These are phyloP conservation scores for Aquanectria penicillioides DNA, from an alignment of 2,329 filamentous ascomycete genomes.

Conservation along the genomic window DNA sequence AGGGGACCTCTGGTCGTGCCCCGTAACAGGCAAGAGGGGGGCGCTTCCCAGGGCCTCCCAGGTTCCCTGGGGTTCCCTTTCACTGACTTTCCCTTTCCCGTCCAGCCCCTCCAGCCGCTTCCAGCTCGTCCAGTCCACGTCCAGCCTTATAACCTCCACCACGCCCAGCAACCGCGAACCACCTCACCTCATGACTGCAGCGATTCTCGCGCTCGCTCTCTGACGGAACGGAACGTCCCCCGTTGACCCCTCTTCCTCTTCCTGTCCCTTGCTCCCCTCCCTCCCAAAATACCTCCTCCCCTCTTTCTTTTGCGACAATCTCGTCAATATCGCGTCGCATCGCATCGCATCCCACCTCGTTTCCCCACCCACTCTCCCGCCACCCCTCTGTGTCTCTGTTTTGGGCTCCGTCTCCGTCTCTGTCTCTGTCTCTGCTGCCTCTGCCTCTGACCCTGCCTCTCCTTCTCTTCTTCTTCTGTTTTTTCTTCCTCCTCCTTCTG, in stretches of 20 bases:
- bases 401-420: background rate
- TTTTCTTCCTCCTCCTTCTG: no score
- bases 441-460: background rate
- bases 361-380: slow-evolving; percentile 11
- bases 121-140: background rate
- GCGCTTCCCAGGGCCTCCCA: background rate
- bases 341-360: slow-evolving; percentile 16
- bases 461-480: no score
- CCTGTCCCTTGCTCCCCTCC: background rate
- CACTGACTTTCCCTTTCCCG: background rate
- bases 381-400: slow-evolving; percentile 3
- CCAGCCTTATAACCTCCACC: slow-evolving; percentile 27
- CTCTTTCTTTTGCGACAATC: slow-evolving; percentile 10
- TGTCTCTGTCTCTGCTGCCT: no score
- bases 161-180: slow-evolving; percentile 22
- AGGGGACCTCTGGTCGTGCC: background rate
- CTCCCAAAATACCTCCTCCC: background rate
- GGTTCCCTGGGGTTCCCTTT: no score
- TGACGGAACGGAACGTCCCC: slow-evolving; percentile 42
- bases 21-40: slow-evolving; percentile 12
- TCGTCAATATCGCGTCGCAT: slow-evolving; percentile 19
- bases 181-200: slow-evolving; percentile 39
- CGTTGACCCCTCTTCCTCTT: slow-evolving; percentile 20
- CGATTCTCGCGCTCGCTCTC: slow-evolving; percentile 34
- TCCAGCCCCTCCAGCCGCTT: slow-evolving; percentile 5